Conservation (phyloP, 1,284 basidiomycete species). For the Puccinia brachypodii region DNA sequence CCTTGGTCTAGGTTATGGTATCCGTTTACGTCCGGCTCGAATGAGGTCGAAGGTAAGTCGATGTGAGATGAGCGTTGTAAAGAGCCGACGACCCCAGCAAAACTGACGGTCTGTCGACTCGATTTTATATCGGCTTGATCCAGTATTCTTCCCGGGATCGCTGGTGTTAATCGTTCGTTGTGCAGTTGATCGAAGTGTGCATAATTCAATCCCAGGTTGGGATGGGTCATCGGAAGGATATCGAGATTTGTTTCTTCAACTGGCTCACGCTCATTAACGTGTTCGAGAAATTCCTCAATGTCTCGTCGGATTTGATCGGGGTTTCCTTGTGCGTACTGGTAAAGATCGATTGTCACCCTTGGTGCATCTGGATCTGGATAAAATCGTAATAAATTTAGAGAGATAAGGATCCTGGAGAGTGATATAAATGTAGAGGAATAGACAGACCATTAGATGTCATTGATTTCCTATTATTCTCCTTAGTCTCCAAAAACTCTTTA, state of each 20-base stretch:
- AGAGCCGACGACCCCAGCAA: conserved; percentile 41
- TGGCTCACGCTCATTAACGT: not conserved
- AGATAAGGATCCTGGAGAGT: not conserved
- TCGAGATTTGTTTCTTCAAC: conserved; percentile 11
- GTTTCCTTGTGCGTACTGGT: conserved; percentile 43
- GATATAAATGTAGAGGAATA: not conserved
- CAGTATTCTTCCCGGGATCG: conserved; percentile 42
- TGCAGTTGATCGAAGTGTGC: conserved; percentile 47
- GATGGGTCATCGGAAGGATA: conserved; percentile 44
- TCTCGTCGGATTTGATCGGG: conserved; percentile 45
- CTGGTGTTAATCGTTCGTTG: conserved; percentile 38
- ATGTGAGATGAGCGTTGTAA: conserved; percentile 40
- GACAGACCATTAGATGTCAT: not conserved
- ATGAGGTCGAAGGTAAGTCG: conserved; percentile 40
- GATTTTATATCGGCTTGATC: conserved; percentile 40
- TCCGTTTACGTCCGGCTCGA: conserved; percentile 45
- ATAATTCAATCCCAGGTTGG: conserved; percentile 44
- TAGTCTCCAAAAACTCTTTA: conserved; percentile 35
- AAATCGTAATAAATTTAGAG: not conserved
- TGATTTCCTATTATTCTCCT: conserved; percentile 19
- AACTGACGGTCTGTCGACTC: conserved; percentile 39
- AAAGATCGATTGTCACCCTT: conserved; percentile 6
- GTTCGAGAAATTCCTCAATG: conserved; percentile 42
- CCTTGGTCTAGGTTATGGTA: conserved; percentile 47
- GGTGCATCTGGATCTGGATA: not conserved